These are phyloP conservation scores for Magnusiomyces sp. DNA, from an alignment of 1,139 yeast genomes.

Conservation along the genomic window DNA sequence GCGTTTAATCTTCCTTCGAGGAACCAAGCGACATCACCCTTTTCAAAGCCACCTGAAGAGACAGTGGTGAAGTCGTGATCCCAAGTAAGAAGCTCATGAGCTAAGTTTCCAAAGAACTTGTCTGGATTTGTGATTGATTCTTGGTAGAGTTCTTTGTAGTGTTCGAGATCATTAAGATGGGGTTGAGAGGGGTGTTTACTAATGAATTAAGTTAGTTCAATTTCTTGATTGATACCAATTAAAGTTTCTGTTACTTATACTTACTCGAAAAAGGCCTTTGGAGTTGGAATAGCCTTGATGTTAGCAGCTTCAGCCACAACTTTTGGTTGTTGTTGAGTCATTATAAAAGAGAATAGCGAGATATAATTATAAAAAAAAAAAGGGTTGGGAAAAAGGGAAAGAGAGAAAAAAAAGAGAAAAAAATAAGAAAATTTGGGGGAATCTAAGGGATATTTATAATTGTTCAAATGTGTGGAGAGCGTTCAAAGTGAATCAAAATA, in stretches of 20 bases:
- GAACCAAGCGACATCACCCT: constrained; percentile 72
- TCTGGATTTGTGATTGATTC: constrained; percentile 63
- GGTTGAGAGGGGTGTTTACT: constrained; percentile 38
- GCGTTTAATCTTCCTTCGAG: constrained; percentile 71
- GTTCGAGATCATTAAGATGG: constrained; percentile 43
- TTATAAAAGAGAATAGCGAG: neutral
- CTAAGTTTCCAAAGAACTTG: constrained; percentile 56
- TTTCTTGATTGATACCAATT: too few species aligned
- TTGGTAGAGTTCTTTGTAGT: constrained; percentile 52
- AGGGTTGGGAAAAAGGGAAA: neutral
- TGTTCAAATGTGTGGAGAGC: too few species aligned
- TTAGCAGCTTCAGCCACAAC: constrained; percentile 75
- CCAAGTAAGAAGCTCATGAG: constrained; percentile 54
- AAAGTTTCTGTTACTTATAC: too few species aligned
- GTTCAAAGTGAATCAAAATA: too few species aligned
- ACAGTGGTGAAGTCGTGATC: constrained; percentile 50
- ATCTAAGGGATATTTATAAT: neutral
- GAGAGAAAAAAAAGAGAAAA: neutral
- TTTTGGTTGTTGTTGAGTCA: constrained; percentile 2
- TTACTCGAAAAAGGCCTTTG: constrained; percentile 63
- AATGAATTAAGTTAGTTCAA: too few species aligned
- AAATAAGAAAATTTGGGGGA: neutral
- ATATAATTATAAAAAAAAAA: constrained; percentile 2
- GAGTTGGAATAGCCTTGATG: constrained; percentile 55
- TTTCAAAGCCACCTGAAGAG: constrained; percentile 46